phyloP scores from a whole-genome alignment of 345 rosid species.

The Citrus hindsii region DNA sequence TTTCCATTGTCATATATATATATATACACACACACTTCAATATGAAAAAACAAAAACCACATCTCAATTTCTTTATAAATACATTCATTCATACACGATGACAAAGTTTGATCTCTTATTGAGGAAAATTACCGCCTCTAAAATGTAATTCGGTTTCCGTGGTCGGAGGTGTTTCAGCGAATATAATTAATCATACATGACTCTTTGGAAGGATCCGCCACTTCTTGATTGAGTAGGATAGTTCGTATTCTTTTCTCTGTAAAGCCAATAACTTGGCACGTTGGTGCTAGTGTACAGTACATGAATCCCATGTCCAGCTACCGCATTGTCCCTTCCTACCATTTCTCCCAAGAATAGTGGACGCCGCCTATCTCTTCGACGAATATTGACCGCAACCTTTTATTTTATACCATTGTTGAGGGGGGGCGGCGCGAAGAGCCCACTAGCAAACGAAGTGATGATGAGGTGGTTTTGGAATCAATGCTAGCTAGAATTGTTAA shows the following conservation, averaged over 20 bases:
- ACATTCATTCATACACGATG: too few relatives aligned
- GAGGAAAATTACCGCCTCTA: not conserved
- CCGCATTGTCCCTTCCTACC: slow-evolving; percentile 72
- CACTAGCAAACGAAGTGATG: too few relatives aligned
- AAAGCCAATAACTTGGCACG: slow-evolving; percentile 37
- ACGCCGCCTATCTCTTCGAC: not conserved
- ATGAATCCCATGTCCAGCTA: slow-evolving; percentile 86
- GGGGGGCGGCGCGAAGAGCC: too few relatives aligned
- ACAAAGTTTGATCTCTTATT: too few relatives aligned
- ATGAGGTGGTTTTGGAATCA: too few relatives aligned
- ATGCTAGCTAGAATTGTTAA: too few relatives aligned
- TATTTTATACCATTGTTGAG: not conserved
- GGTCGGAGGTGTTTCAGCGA: slow-evolving; percentile 61
- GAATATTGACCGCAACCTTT: slow-evolving; percentile 54
- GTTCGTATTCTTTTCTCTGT: slow-evolving; percentile 42
- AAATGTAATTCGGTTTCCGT: not conserved
- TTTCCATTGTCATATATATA: too few relatives aligned
- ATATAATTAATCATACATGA: slow-evolving; percentile 93
- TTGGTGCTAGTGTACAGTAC: slow-evolving; percentile 59
- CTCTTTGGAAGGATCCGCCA: slow-evolving; percentile 40
- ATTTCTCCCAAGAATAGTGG: slow-evolving; percentile 46
- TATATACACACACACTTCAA: too few relatives aligned
- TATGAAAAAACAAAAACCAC: too few relatives aligned
- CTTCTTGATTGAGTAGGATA: slow-evolving; percentile 60
- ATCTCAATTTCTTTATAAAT: too few relatives aligned